Conservation (phyloP, 345 rosid species). For the Lumnitzera littorea region DNA sequence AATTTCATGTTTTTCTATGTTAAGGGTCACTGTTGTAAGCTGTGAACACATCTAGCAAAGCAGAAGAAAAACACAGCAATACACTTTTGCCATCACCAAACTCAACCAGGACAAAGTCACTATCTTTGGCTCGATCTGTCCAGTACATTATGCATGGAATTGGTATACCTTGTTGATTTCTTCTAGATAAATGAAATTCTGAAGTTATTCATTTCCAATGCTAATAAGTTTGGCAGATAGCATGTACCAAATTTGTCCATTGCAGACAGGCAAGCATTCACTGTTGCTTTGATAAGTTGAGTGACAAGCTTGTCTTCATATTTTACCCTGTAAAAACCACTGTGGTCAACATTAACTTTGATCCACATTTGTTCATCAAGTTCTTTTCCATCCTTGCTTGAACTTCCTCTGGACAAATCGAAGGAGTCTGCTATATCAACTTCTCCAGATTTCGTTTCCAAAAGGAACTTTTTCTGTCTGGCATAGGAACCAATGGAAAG, state of each 20-base stretch:
- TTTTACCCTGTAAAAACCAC: slow-evolving; percentile 35
- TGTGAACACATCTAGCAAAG: no score
- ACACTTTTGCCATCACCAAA: no score
- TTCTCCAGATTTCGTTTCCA: slow-evolving; percentile 21
- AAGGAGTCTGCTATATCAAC: slow-evolving; percentile 21
- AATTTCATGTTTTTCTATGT: no score
- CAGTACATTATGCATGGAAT: no score
- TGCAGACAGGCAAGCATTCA: slow-evolving; percentile 19
- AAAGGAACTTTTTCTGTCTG: slow-evolving; percentile 21
- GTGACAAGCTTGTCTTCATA: slow-evolving; percentile 31
- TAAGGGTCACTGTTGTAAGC: no score
- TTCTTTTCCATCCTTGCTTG: slow-evolving; percentile 7
- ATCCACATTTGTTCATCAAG: slow-evolving; percentile 18
- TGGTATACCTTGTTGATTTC: no score
- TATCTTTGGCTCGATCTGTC: no score
- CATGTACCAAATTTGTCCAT: slow-evolving; percentile 26
- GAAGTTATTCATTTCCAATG: not conserved
- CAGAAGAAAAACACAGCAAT: no score
- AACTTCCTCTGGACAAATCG: slow-evolving; percentile 9
- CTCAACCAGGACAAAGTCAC: no score
- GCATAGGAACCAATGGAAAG: slow-evolving; percentile 21
- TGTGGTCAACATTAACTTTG: slow-evolving; percentile 33
- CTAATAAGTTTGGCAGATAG: not conserved
- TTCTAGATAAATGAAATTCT: not conserved
- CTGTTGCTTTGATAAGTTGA: slow-evolving; percentile 23